Evolutionary conservation across 805 yeast genomes (phyloP), one percentile per base, ranked within the genome.

Genomic region (Wickerhamiella sorbophila): DNA sequence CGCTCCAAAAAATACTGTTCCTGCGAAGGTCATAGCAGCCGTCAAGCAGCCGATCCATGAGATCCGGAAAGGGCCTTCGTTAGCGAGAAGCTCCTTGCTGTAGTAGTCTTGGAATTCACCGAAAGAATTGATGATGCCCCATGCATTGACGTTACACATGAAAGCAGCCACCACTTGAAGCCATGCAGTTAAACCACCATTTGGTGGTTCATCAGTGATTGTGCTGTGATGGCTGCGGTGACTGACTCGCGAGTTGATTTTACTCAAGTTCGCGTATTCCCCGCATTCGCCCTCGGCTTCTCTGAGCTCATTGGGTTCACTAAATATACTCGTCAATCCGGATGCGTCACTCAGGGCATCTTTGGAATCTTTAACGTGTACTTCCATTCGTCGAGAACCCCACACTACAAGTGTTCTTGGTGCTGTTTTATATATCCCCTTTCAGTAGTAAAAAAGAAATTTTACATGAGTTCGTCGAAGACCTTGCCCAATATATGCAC

Each of bases 1-100:
- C 1, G 58, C 53, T 16, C 63, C 64, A 15, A 52, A 50, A 27
- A 59, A 41, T 9, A 56, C 40, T 1, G 53, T 38, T 2, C 49
- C 49, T 15, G 46, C 38, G 18, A 49, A 39, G 3, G 48, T 36
- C 14, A 49, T 40, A 3, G 48, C 38, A 5, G 48, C 56, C 1
- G 44, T 32, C n/a, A 52, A 37, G 2, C 50, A 21, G 5, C 48
- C 45, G 31, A 53, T 46, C 55, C 57, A 51, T 6, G 55, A 50
- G 31, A 52, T 49, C 15, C 45, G 50, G 27, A 46, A 43, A 3
- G 52, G 42, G 8, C 48, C 29, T 2, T 34, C 12, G 14, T 35
- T 33, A 1, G 16, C 17, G 22, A 52, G 42, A 2, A 47, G 33
- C 1, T 31, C 29, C 8, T 21, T 21, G 19, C 41, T 41, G 24